Conservation (phyloP, 2,329 filamentous ascomycete genomes). For the Gaeumannomyces tritici region DNA sequence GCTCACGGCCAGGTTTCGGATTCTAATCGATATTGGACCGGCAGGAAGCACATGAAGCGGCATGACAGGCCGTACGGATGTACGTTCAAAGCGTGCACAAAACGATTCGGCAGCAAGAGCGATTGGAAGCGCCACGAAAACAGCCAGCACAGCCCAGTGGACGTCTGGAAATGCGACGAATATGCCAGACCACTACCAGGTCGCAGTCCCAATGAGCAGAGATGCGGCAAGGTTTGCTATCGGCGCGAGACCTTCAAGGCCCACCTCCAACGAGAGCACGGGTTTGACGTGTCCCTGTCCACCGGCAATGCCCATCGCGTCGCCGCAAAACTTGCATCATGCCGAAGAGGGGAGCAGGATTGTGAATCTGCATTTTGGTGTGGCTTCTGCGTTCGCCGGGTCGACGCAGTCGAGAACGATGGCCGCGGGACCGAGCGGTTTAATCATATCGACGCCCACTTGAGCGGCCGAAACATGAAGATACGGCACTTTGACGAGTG, state of each 20-base stretch:
- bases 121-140: constrained; percentile 92
- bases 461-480: constrained; percentile 38
- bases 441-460: constrained; percentile 70
- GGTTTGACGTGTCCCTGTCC: constrained; percentile 8
- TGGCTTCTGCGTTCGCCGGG: constrained; percentile 60
- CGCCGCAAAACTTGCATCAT: constrained; percentile 36
- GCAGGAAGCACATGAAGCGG: constrained; percentile 77
- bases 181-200: not conserved
- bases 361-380: constrained; percentile 71
- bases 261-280: constrained; percentile 50
- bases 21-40: not conserved
- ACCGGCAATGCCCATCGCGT: constrained; percentile 17
- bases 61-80: constrained; percentile 77
- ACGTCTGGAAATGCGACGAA: constrained; percentile 62
- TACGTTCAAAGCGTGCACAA: constrained; percentile 59
- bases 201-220: not conserved
- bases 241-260: constrained; percentile 47
- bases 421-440: constrained; percentile 31
- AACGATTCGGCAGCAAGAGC: constrained; percentile 81
- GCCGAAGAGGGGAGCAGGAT: constrained; percentile 55
- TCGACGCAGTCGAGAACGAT: constrained; percentile 18
- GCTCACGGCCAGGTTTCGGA: not conserved
- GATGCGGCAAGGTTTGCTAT: constrained; percentile 51
- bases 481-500: constrained; percentile 44
- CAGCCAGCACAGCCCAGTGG: constrained; percentile 62